These are phyloP conservation scores for Sinapis alba DNA, from an alignment of 441 rosid genomes.

Conservation along the genomic window DNA sequence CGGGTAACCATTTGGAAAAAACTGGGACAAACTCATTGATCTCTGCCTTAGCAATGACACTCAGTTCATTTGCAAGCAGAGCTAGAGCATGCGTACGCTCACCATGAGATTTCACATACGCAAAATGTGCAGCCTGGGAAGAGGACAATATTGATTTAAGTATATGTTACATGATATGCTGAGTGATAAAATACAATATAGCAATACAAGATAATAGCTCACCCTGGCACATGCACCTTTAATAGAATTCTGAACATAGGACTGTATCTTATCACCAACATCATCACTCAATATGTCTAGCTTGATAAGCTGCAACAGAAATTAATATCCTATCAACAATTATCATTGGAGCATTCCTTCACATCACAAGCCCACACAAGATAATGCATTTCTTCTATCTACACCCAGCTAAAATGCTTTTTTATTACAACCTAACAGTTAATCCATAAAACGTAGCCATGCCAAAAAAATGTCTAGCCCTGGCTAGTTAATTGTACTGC, in stretches of 20 bases:
- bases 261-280: conserved; percentile 55
- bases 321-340: conserved; percentile 14
- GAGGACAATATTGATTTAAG: conserved; percentile 17
- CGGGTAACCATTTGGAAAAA: conserved; percentile 68
- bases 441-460: conserved; percentile 4
- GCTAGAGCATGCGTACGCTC: conserved; percentile 77
- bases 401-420: conserved; percentile 23
- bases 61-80: conserved; percentile 83
- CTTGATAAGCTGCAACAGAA: conserved; percentile 56
- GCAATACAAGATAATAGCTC: conserved; percentile 40
- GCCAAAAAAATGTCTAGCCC: conserved; percentile 13
- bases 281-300: conserved; percentile 48
- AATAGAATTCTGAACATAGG: conserved; percentile 66
- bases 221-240: conserved; percentile 83
- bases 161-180: conserved; percentile 1
- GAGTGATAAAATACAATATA: conserved; percentile 1
- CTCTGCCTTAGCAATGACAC: conserved; percentile 80
- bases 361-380: conserved; percentile 10
- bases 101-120: conserved; percentile 61
- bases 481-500: conserved; percentile 16
- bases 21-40: conserved; percentile 68
- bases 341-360: conserved; percentile 15
- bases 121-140: conserved; percentile 64
- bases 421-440: conserved; percentile 11
- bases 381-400: conserved; percentile 6